Base-by-base conservation (phyloP, 257 asterid genomes). In the Craterostigma plantagineum region DNA sequence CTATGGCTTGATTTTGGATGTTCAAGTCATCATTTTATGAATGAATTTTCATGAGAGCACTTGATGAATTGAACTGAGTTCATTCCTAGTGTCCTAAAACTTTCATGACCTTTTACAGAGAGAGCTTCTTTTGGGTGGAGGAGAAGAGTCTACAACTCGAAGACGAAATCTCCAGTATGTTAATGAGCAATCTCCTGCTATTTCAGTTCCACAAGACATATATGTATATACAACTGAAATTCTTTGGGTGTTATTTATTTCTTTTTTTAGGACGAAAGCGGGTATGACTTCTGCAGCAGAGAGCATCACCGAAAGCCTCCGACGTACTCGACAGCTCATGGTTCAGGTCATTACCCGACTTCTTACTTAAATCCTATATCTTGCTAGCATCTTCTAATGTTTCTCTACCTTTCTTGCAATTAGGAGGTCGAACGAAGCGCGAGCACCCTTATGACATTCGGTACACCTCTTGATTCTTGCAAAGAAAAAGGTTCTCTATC, bases 261-360 rank as follows among this genome's bases (percentile, higher is more conserved):
- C 50, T 53, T n/a, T 51, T 18, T 34, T n/a, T 61, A 90, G 98
- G 79, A 90, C 98, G 33, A 79, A 66, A 70, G 84, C 92, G 52
- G 94, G 95, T 53, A 77, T 90, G 95, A 90, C 95, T 57, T 72
- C 95, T 68, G 94, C 98, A 39, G 82, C 98, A 58, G 98, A 83
- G 76, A 72, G 77, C 60, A 77, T 90, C 59, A 90, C 98, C 15
- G 95, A 83, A 58, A 79, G 95, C 68, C 94, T 90, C 47, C 70
- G 94, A 1, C 94, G 92, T 45, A 76, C 91, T 56, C 91, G 95
- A 16, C 94, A 90, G 62, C 71, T 90, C 63, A 83, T 90, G 98
- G 92, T 79, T 70, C 95, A 90, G 92, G 98, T 82, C 18, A 62
- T 73, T 12, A 30, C 47, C 12, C n/a, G n/a, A 16, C 52, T 51